Evolutionary conservation across 2,329 filamentous ascomycete genomes (phyloP).

Genomic region (Hypomyces perniciosus): DNA sequence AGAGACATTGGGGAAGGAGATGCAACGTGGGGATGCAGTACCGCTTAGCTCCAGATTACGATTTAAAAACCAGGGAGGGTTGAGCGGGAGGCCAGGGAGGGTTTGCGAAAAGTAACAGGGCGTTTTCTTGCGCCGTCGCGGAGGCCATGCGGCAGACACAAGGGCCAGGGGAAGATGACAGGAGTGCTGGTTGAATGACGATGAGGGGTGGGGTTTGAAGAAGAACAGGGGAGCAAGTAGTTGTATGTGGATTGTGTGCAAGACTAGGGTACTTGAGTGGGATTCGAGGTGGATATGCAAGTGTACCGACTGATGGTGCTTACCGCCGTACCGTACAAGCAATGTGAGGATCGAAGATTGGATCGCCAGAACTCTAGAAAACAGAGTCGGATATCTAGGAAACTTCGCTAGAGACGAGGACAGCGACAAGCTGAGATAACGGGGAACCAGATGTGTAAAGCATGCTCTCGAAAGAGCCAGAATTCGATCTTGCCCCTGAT

Average conservation of each 20-base stretch:
- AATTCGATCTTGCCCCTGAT: background rate
- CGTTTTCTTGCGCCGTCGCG: slow-evolving; percentile 13
- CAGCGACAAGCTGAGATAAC: background rate
- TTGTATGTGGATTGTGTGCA: slow-evolving; percentile 25
- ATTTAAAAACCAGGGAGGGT: slow-evolving; percentile 11
- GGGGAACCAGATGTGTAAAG: background rate
- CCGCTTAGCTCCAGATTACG: slow-evolving; percentile 20
- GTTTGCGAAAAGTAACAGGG: slow-evolving; percentile 10
- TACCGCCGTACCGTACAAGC: slow-evolving; percentile 13
- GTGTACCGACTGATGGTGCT: slow-evolving; percentile 16
- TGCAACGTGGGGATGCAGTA: slow-evolving; percentile 24
- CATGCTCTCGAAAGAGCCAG: background rate
- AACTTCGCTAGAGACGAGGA: background rate
- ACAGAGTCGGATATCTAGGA: background rate
- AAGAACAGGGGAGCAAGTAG: slow-evolving; percentile 24
- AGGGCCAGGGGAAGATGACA: slow-evolving; percentile 11
- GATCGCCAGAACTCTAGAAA: background rate
- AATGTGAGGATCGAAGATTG: background rate
- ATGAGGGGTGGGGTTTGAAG: slow-evolving; percentile 25
- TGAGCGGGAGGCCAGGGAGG: slow-evolving; percentile 12
- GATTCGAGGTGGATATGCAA: slow-evolving; percentile 30
- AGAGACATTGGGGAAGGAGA: slow-evolving; percentile 20
- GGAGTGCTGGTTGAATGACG: slow-evolving; percentile 9
- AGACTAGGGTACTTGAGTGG: slow-evolving; percentile 17
- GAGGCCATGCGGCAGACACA: slow-evolving; percentile 9